Percentiles rank a stretch among this genome's conserved stretches.
These are phyloP conservation scores for Cryptococcus floricola DNA, from an alignment of 1,284 basidiomycete species.

Conservation along the genomic window DNA sequence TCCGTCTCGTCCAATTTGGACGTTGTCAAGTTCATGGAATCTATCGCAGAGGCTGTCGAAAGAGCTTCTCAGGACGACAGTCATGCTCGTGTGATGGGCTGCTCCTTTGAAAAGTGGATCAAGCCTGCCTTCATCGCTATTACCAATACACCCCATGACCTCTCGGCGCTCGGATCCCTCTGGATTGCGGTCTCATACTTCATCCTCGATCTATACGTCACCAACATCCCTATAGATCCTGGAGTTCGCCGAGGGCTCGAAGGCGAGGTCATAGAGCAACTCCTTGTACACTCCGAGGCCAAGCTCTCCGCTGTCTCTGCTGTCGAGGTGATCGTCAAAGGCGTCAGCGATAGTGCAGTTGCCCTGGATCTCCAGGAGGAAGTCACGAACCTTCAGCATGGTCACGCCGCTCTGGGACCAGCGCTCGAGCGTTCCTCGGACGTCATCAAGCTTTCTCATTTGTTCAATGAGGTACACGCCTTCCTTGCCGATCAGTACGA, in stretches of 20 bases:
- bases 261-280: slow-evolving; percentile 55
- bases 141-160: not conserved
- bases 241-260: slow-evolving; percentile 63
- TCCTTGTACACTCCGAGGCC: slow-evolving; percentile 53
- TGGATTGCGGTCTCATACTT: slow-evolving; percentile 63
- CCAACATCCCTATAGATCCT: slow-evolving; percentile 84
- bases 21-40: not conserved
- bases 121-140: slow-evolving; percentile 8
- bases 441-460: slow-evolving; percentile 62
- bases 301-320: slow-evolving; percentile 60
- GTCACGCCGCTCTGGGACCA: slow-evolving; percentile 35
- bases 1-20: not conserved
- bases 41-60: not conserved
- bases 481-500: slow-evolving; percentile 54
- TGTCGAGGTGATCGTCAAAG: slow-evolving; percentile 62
- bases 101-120: slow-evolving; percentile 1
- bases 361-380: slow-evolving; percentile 44
- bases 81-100: not conserved
- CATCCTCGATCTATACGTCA: slow-evolving; percentile 62
- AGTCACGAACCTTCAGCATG: slow-evolving; percentile 35
- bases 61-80: not conserved
- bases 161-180: slow-evolving; percentile 34
- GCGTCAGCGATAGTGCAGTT: slow-evolving; percentile 58
- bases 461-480: slow-evolving; percentile 76
- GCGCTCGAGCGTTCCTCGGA: slow-evolving; percentile 51